These are phyloP conservation scores for Bullera alba DNA, from an alignment of 768 basidiomycete genomes.

Conservation along the genomic window DNA sequence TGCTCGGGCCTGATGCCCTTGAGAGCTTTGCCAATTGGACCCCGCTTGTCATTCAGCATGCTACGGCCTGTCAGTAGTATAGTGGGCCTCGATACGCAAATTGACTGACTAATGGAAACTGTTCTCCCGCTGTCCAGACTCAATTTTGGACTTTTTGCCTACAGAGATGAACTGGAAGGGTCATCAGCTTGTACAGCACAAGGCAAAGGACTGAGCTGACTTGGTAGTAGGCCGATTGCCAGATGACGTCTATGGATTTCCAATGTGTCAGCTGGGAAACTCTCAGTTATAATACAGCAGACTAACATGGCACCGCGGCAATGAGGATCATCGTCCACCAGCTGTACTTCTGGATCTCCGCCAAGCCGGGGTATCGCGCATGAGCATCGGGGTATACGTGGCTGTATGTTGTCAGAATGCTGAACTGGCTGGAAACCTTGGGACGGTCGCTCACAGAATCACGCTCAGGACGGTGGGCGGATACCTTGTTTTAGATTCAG, in stretches of 20 bases:
- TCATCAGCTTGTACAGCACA: conserved; percentile 7
- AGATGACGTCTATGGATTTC: conserved; percentile 63
- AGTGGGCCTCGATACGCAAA: background rate
- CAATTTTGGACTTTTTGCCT: conserved; percentile 79
- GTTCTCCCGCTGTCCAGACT: conserved; percentile 83
- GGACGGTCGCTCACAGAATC: conserved; percentile 49
- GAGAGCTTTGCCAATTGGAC: conserved; percentile 68
- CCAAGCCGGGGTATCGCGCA: conserved; percentile 76
- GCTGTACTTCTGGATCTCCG: conserved; percentile 60
- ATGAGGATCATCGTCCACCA: conserved; percentile 68
- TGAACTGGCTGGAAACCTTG: too few relatives aligned
- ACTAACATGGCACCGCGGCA: conserved; percentile 75
- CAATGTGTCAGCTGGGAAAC: background rate
- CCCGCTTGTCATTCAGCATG: conserved; percentile 78
- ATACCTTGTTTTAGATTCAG: conserved; percentile 52
- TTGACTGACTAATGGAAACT: conserved; percentile 63
- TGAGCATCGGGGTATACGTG: conserved; percentile 81
- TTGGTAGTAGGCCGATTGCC: conserved; percentile 94
- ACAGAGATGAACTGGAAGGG: conserved; percentile 63
- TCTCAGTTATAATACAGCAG: background rate
- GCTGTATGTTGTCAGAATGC: conserved; percentile 47
- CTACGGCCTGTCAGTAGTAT: conserved; percentile 3
- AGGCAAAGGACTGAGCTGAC: background rate
- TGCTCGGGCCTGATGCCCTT: conserved; percentile 57
- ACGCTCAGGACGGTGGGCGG: conserved; percentile 84